Conservation (phyloP, 1,284 basidiomycete species). For the Naganishia albida region DNA sequence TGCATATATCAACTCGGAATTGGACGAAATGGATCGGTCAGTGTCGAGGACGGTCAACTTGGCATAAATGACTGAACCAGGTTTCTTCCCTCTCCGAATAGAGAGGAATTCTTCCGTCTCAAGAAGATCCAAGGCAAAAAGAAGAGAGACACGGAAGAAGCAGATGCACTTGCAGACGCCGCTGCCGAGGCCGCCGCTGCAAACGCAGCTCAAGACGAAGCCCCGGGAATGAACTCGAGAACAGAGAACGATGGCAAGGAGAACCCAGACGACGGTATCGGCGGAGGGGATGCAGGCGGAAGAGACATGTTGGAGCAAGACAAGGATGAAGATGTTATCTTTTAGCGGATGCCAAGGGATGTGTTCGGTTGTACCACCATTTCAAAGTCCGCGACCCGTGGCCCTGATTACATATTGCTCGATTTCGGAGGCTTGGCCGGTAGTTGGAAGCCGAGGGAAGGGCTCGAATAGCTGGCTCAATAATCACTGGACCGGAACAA, state of each 20-base stretch:
- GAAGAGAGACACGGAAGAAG: slow-evolving; percentile 72
- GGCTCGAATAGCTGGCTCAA: too few relatives aligned
- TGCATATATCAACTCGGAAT: slow-evolving; percentile 92
- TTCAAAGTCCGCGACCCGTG: too few relatives aligned
- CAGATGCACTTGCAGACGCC: slow-evolving; percentile 51
- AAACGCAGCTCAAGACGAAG: slow-evolving; percentile 37
- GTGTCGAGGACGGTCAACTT: slow-evolving; percentile 17
- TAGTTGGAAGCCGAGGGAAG: too few relatives aligned
- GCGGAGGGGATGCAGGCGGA: slow-evolving; percentile 47
- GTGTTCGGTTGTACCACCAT: too few relatives aligned
- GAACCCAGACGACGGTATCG: slow-evolving; percentile 52
- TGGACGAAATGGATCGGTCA: slow-evolving; percentile 91
- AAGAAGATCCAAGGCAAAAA: slow-evolving; percentile 98
- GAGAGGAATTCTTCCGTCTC: slow-evolving; percentile 91
- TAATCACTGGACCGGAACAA: too few relatives aligned
- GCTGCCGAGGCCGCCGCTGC: slow-evolving; percentile 37
- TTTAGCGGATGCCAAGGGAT: slow-evolving; percentile 55
- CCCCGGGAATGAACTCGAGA: slow-evolving; percentile 36
- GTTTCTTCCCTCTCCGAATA: slow-evolving; percentile 27
- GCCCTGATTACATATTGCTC: too few relatives aligned
- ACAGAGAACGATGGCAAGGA: slow-evolving; percentile 48
- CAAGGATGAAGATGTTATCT: slow-evolving; percentile 90
- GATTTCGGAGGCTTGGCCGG: too few relatives aligned
- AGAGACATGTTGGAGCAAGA: slow-evolving; percentile 69
- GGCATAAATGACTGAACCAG: neutral